phyloP scores from a whole-genome alignment of 2,329 filamentous ascomycete species.

The Helotiales sp. region DNA sequence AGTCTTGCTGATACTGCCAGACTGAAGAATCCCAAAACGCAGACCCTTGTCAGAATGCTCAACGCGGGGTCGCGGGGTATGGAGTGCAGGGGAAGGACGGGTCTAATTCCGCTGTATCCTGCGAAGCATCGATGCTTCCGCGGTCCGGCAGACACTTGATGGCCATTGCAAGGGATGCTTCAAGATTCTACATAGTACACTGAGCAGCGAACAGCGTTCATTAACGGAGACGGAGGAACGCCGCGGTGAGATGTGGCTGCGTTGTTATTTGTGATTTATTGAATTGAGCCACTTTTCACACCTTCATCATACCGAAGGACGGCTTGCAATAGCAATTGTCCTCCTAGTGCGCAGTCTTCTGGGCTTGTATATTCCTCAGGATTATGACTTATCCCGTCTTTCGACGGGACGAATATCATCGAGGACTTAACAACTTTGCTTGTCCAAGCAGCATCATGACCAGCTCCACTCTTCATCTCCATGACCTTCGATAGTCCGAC shows the following conservation, averaged over 20 bases:
- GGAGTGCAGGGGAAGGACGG: background rate
- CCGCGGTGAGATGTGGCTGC: background rate
- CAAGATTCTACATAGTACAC: too few species aligned
- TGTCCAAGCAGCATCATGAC: conserved; percentile 28
- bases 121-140: too few species aligned
- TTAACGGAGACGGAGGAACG: background rate
- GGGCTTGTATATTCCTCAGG: conserved; percentile 60
- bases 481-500: conserved; percentile 23
- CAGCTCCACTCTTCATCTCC: conserved; percentile 30
- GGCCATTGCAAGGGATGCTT: too few species aligned
- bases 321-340: conserved; percentile 46
- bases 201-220: too few species aligned
- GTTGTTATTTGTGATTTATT: background rate
- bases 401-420: conserved; percentile 67
- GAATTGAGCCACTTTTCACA: conserved; percentile 3
- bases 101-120: background rate
- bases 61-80: background rate
- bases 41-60: too few species aligned
- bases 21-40: too few species aligned
- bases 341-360: conserved; percentile 58
- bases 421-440: conserved; percentile 42
- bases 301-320: conserved; percentile 39
- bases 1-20: too few species aligned
- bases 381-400: conserved; percentile 62
- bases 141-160: too few species aligned